phyloP scores from a whole-genome alignment of 805 yeast species.

The Lipomyces orientalis region DNA sequence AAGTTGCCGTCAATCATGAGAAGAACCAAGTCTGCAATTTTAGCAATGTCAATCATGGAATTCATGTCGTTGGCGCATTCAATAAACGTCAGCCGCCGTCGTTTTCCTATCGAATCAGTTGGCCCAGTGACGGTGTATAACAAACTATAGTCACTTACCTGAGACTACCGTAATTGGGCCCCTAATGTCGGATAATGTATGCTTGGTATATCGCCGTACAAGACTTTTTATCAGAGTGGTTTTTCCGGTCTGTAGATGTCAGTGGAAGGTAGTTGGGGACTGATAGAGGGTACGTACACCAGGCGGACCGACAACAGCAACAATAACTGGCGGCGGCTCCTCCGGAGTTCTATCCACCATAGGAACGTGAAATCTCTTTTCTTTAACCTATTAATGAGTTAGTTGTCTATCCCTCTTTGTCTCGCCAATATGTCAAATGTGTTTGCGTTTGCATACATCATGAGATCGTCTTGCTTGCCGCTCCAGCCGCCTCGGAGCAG shows the following conservation, averaged over 20 bases:
- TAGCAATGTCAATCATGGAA: conserved; percentile 95
- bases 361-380: conserved; percentile 89
- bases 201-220: conserved; percentile 85
- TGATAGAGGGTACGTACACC: conserved; percentile 53
- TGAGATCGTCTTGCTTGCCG: conserved; percentile 82
- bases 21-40: conserved; percentile 89
- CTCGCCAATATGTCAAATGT: neutral
- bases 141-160: conserved; percentile 9
- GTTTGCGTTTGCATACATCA: conserved; percentile 53
- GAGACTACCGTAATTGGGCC: conserved; percentile 98
- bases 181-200: conserved; percentile 80
- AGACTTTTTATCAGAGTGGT: conserved; percentile 89
- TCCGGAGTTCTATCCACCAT: conserved; percentile 98
- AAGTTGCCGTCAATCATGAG: conserved; percentile 93
- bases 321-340: conserved; percentile 93
- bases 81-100: conserved; percentile 87
- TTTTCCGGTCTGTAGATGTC: conserved; percentile 69
- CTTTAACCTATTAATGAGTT: conserved; percentile 53
- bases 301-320: conserved; percentile 98
- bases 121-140: neutral
- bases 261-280: neutral
- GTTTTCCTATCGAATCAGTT: conserved; percentile 64
- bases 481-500: conserved; percentile 85
- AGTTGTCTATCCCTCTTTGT: neutral
- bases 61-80: conserved; percentile 93